Base-by-base conservation (phyloP, 495 filamentous ascomycete genomes). In the Neurospora sp. region DNA sequence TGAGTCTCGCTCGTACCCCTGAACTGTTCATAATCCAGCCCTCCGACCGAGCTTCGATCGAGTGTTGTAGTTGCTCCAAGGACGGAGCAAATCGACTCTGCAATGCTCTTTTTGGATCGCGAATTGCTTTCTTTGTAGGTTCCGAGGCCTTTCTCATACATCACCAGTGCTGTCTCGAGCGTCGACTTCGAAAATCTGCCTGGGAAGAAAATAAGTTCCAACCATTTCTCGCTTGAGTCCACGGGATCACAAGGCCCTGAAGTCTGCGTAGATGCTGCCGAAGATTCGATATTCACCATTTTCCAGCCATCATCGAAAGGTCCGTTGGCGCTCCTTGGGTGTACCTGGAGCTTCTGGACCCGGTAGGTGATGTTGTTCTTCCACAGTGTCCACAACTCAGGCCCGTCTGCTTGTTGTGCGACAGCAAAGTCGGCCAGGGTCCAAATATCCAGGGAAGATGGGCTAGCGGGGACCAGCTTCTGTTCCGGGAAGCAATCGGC, bases 301-400 rank as follows among this genome's bases (percentile, higher is more conserved):
- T 88, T 85, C 96, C 96, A 98, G 37, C 89, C 84, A 39, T 81
- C 86, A 59, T 82, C 79, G 91, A 96, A 99, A 11, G 86, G 86
- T 71, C 87, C 85, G 6, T 69, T 69, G 24, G 79, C 78, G 21
- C 82, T 79, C 8, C 81, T 74, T 11, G 77, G 71, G 36, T 79
- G 74, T 28, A 83, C 76, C 71, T 83, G 79, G 62, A 88, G 75
- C 71, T 80, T 82, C 80, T 94, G 92, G 45, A 97, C 85, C 72
- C 91, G 85, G 80, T 94, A 90, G 74, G 91, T 86, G 76, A 91
- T 88, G 78, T 96, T 91, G 82, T 92, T 90, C 83, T 94, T 91
- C 94, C 93, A 95, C 54, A 96, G 82, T 15, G 94, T 87, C 96
- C 96, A 99, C 69, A 87, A 72, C 78, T 93, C 88, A 74, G 90